Percentiles rank a stretch among this genome's conserved stretches.
These are phyloP conservation scores for Fusarium anguioides DNA, from an alignment of 2,329 filamentous ascomycete genomes.

Conservation along the genomic window DNA sequence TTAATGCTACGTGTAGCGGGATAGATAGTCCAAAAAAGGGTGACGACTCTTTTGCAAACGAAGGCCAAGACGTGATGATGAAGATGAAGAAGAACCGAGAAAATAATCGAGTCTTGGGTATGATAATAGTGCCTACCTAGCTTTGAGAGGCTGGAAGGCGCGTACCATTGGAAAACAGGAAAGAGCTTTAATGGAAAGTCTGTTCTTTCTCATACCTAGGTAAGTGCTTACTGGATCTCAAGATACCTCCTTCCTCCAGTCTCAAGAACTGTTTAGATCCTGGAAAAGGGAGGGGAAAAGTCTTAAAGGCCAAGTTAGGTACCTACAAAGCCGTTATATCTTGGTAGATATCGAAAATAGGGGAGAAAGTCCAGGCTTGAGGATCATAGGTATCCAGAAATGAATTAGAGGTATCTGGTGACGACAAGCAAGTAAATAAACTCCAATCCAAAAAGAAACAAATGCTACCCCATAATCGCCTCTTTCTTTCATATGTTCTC, in stretches of 20 bases:
- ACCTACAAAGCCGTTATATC: background rate
- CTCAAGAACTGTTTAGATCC: background rate
- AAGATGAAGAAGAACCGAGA: constrained; percentile 6
- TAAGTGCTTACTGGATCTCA: background rate
- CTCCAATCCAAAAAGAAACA: constrained; percentile 9
- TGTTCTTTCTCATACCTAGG: background rate
- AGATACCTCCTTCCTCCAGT: background rate
- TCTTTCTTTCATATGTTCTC: background rate
- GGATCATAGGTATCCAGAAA: background rate
- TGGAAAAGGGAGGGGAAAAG: background rate
- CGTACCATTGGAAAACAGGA: background rate
- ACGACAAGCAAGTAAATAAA: constrained; percentile 6
- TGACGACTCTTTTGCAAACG: constrained; percentile 21
- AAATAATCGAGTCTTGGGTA: background rate
- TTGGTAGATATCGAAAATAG: background rate
- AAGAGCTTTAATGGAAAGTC: background rate
- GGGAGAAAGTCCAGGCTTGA: background rate
- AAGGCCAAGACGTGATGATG: constrained; percentile 33
- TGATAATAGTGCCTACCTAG: background rate
- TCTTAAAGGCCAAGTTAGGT: background rate
- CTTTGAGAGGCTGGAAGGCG: constrained; percentile 1
- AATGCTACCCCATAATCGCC: background rate
- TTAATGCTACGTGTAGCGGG: constrained; percentile 44
- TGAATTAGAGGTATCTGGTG: constrained; percentile 33
- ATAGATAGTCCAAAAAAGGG: constrained; percentile 46